These are phyloP conservation scores for Phlebiopsis flavidoalba DNA, from an alignment of 768 basidiomycete species.

Conservation along the genomic window DNA sequence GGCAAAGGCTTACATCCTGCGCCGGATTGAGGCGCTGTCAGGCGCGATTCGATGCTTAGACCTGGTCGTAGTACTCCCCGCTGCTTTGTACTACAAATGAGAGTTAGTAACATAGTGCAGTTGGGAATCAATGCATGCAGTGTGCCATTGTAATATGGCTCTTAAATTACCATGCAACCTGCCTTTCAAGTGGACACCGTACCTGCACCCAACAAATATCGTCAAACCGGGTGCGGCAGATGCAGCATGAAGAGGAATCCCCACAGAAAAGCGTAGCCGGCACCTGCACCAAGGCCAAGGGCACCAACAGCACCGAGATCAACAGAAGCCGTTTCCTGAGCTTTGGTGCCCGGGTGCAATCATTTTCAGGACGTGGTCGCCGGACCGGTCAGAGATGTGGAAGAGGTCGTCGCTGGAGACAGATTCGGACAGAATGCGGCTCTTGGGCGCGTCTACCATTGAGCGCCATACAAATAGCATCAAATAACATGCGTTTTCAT, in stretches of 20 bases:
- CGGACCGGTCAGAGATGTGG: background rate
- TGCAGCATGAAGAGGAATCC: conserved; percentile 34
- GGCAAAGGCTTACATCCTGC: background rate
- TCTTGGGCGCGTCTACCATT: background rate
- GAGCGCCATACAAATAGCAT: background rate
- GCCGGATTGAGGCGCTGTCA: conserved; percentile 29
- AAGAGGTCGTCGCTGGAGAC: background rate
- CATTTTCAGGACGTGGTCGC: conserved; percentile 6
- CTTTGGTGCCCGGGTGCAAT: conserved; percentile 87
- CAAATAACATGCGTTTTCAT: conserved; percentile 1
- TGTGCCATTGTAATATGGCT: background rate
- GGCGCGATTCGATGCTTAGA: conserved; percentile 80
- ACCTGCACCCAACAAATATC: conserved; percentile 38
- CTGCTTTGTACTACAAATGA: conserved; percentile 60
- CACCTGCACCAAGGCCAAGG: conserved; percentile 70
- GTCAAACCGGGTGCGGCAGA: conserved; percentile 24
- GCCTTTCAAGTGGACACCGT: conserved; percentile 73
- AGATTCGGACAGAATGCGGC: conserved; percentile 5
- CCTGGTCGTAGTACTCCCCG: conserved; percentile 89
- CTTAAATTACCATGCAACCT: too few species aligned
- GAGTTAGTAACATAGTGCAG: conserved; percentile 7
- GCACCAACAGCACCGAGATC: conserved; percentile 72
- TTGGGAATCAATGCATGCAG: background rate
- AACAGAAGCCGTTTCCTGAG: conserved; percentile 90
- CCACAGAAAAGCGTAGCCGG: conserved; percentile 85